Evolutionary conservation across 495 filamentous ascomycete genomes (phyloP), one percentile per base, ranked within the genome.

Genomic region (Aspergillus mulundensis): DNA sequence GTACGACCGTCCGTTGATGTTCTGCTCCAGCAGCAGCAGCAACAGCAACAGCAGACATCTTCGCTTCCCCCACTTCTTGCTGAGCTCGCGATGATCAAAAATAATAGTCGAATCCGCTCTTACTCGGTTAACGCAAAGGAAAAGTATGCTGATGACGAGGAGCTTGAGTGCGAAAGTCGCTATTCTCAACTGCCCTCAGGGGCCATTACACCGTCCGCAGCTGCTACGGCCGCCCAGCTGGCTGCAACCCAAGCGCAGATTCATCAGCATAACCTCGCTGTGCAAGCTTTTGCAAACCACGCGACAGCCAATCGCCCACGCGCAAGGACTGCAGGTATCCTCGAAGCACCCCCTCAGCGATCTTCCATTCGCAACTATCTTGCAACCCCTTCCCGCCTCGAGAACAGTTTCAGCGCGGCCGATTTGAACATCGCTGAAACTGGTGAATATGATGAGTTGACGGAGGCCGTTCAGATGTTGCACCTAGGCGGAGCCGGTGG

Each of bases 121-220:
- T 97, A 96, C 68, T 98, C 94, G 19, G 94, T 98, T 45, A 97
- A 98, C 70, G 94, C 95, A 39, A 97, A 95, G 70, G 94, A 97
- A 68, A 96, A 95, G 71, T 97, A 97, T 64, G 94, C 88, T 0
- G 86, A 88, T 64, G 91, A 95, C 54, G 91, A 96, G 58, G 93
- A 97, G 21, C 87, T 95, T 16, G 90, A 91, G 39, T 85, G 90
- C 54, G 76, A 77, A 50, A 73, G 62, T 56, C 67, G 71, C 21
- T 85, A 84, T 60, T 72, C 78, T 14, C 76, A 80, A 49, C 67
- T 75, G 50, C 88, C 86, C 48, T 87, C 87, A 45, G 85, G 87
- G 12, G 83, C 89, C 10, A 67, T 88, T 54, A 82, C 92, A 19
- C 86, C 84, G 12, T 81, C 85, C n/a, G 85, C 87, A 50, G 86